A percentile compares a stretch with the other conserved stretches of the same genome.
Conservation (phyloP, 2,329 filamentous ascomycete species). For the Monosporascus sp. region DNA sequence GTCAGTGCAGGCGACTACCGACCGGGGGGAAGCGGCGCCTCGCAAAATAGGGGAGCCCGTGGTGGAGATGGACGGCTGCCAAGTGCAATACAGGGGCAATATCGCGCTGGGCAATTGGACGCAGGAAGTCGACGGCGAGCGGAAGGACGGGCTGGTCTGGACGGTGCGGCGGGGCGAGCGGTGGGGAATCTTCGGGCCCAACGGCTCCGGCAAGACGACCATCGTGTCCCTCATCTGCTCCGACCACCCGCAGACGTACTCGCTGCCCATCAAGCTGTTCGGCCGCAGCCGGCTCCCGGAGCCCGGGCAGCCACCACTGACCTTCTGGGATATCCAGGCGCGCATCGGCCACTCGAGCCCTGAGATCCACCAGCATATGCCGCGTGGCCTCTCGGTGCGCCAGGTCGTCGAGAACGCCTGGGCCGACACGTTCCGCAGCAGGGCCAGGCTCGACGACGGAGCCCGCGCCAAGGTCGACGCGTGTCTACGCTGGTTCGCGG, state of each 20-base stretch:
- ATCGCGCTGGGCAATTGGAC: constrained; percentile 77
- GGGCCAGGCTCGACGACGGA: constrained; percentile 56
- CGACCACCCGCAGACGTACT: constrained; percentile 92
- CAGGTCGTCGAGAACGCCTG: constrained; percentile 79
- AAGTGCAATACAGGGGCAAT: constrained; percentile 73
- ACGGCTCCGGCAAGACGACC: constrained; percentile 94
- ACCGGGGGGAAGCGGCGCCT: constrained; percentile 1
- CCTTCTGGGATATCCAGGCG: constrained; percentile 86
- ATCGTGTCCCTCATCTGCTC: constrained; percentile 88
- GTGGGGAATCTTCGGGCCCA: constrained; percentile 90
- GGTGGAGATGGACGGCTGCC: constrained; percentile 82
- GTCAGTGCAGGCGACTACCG: constrained; percentile 11
- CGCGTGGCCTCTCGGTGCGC: constrained; percentile 66
- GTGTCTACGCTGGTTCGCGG: constrained; percentile 69
- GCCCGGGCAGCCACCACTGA: constrained; percentile 65
- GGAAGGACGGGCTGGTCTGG: constrained; percentile 68
- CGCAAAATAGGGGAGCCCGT: constrained; percentile 56
- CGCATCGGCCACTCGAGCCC: constrained; percentile 90
- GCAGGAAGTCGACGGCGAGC: constrained; percentile 45
- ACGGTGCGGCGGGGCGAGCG: constrained; percentile 75
- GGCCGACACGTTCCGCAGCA: constrained; percentile 77
- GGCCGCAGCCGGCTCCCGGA: constrained; percentile 74
- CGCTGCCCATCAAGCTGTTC: constrained; percentile 80
- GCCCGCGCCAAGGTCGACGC: constrained; percentile 59
- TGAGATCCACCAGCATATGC: constrained; percentile 91